phyloP scores from a whole-genome alignment of 78 protist species.

The Bodo saltans region DNA sequence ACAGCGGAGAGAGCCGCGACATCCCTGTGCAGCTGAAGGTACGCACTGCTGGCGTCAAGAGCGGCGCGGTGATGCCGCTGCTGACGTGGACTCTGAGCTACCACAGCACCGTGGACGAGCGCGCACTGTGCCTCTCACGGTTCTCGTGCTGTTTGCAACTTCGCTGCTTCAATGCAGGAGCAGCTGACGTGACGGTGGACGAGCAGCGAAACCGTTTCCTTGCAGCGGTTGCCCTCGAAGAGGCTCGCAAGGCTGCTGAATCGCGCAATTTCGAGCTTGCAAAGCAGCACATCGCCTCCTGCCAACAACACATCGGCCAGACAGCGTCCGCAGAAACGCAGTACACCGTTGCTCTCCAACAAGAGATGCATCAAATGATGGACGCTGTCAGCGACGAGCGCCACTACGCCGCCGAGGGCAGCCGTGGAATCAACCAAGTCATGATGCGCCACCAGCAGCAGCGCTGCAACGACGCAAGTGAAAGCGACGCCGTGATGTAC shows the following conservation, averaged over 20 bases:
- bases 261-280: neutral
- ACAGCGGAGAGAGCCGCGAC: slow-evolving; percentile 31
- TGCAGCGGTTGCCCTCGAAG: slow-evolving; percentile 4
- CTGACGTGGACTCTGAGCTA: neutral
- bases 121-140: neutral
- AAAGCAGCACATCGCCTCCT: too few relatives aligned
- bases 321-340: too few relatives aligned
- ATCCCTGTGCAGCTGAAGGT: slow-evolving; percentile 13
- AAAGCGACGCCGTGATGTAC: too few relatives aligned
- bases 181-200: neutral
- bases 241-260: neutral
- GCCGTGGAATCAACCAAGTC: too few relatives aligned
- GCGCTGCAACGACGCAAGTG: too few relatives aligned
- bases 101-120: neutral
- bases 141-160: neutral
- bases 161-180: neutral
- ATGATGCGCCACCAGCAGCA: too few relatives aligned
- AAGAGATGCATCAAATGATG: too few relatives aligned
- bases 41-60: neutral
- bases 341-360: too few relatives aligned
- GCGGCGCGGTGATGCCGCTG: neutral
- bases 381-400: too few relatives aligned
- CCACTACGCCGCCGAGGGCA: too few relatives aligned
- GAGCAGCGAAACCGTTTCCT: neutral
- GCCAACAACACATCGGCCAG: too few relatives aligned